Evolutionary conservation across 2,329 filamentous ascomycete species (phyloP).

Genomic region (Alternaria dauci): DNA sequence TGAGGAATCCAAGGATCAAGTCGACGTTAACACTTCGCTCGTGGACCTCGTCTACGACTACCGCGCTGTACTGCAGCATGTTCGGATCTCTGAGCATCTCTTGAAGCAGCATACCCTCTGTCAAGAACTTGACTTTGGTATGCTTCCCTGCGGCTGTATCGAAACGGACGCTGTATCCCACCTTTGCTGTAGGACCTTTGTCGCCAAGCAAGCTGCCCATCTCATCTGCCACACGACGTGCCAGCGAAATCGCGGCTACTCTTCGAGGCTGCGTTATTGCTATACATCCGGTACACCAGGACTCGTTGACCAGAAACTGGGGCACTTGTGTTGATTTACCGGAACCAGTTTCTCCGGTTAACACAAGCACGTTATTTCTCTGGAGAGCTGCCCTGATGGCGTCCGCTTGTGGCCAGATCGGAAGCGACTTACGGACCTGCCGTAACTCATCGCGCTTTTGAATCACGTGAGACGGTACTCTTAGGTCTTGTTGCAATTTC

Average conservation of each 20-base stretch:
- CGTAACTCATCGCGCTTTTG: constrained; percentile 60
- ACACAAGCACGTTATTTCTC: constrained; percentile 76
- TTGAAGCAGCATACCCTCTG: constrained; percentile 94
- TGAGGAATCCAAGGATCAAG: constrained; percentile 85
- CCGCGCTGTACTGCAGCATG: constrained; percentile 83
- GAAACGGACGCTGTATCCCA: constrained; percentile 95
- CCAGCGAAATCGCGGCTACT: constrained; percentile 91
- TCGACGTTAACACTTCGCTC: constrained; percentile 96
- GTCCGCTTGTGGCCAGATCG: constrained; percentile 78
- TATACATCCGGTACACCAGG: constrained; percentile 81
- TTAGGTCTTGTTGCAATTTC: constrained; percentile 14
- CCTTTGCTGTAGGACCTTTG: constrained; percentile 67
- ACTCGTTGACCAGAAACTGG: constrained; percentile 81
- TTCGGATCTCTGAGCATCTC: constrained; percentile 88
- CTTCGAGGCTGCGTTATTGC: constrained; percentile 94
- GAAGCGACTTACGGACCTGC: constrained; percentile 70
- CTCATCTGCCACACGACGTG: constrained; percentile 86
- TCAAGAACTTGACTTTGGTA: constrained; percentile 91
- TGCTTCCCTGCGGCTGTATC: constrained; percentile 83
- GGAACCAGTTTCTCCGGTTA: constrained; percentile 93
- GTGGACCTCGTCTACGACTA: constrained; percentile 96
- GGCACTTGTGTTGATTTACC: constrained; percentile 97
- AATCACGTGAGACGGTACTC: constrained; percentile 36
- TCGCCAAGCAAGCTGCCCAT: constrained; percentile 71
- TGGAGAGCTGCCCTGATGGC: constrained; percentile 72